These are phyloP conservation scores for Diaporthe capsici DNA, from an alignment of 2,329 filamentous ascomycete species.

Conservation along the genomic window DNA sequence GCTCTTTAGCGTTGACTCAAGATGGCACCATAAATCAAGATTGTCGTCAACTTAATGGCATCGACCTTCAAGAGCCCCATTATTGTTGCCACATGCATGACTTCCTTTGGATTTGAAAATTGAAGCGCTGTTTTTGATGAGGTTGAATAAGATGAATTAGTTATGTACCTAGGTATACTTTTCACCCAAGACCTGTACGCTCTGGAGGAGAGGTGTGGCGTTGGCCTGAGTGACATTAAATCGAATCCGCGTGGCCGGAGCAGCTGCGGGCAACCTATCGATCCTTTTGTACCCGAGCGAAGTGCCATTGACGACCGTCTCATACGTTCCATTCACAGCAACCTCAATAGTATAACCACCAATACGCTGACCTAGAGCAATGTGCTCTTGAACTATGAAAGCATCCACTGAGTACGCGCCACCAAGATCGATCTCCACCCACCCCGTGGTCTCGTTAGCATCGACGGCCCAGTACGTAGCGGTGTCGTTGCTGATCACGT, in stretches of 20 bases:
- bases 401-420: slow-evolving; percentile 43
- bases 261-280: slow-evolving; percentile 9
- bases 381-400: slow-evolving; percentile 48
- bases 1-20: background rate
- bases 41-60: too few relatives aligned
- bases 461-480: slow-evolving; percentile 6
- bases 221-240: slow-evolving; percentile 18
- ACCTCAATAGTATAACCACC: slow-evolving; percentile 48
- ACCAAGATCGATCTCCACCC: slow-evolving; percentile 47
- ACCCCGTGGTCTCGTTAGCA: slow-evolving; percentile 41
- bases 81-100: too few relatives aligned
- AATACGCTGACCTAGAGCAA: slow-evolving; percentile 49
- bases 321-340: background rate
- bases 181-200: background rate
- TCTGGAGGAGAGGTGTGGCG: slow-evolving; percentile 22
- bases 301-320: slow-evolving; percentile 9
- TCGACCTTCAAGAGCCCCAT: too few relatives aligned
- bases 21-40: background rate
- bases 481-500: background rate
- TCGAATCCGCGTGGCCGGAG: background rate
- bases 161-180: background rate
- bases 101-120: too few relatives aligned
- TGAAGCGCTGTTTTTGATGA: background rate
- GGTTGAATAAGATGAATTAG: background rate
- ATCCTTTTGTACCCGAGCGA: slow-evolving; percentile 20